phyloP scores from a whole-genome alignment of 768 basidiomycete genomes.

The Leccinum uliginosum region DNA sequence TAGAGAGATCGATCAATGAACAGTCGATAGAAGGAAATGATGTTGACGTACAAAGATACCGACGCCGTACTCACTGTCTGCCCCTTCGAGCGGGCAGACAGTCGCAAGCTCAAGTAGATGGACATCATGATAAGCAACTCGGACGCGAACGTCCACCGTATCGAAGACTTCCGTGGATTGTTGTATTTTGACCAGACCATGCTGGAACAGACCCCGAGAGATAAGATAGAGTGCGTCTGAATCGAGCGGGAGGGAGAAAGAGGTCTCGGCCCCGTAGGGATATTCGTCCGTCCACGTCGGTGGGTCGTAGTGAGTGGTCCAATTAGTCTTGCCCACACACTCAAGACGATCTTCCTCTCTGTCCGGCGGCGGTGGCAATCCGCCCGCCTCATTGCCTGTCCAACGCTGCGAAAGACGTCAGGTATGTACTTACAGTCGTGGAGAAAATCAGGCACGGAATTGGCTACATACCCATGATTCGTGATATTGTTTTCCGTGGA shows the following conservation, averaged over 20 bases:
- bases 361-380: neutral
- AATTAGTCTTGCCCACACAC: constrained; percentile 18
- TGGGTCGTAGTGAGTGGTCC: constrained; percentile 22
- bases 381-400: neutral
- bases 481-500: neutral
- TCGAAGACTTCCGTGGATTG: constrained; percentile 28
- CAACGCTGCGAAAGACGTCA: constrained; percentile 8
- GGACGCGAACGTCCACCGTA: constrained; percentile 26
- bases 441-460: neutral
- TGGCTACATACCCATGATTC: constrained; percentile 7
- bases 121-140: constrained; percentile 21
- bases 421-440: neutral
- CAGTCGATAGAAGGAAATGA: neutral
- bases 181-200: constrained; percentile 26
- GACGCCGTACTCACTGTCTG: constrained; percentile 23
- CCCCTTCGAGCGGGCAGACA: constrained; percentile 29
- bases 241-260: constrained; percentile 28
- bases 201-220: constrained; percentile 27
- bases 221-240: constrained; percentile 29
- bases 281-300: constrained; percentile 21
- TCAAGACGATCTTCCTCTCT: neutral
- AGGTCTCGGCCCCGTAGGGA: constrained; percentile 24
- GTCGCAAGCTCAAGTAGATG: constrained; percentile 18
- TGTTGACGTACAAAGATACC: constrained; percentile 32
- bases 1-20: constrained; percentile 9